phyloP scores from a whole-genome alignment of 2,329 filamentous ascomycete species.

The Plenodomus lindquistii region DNA sequence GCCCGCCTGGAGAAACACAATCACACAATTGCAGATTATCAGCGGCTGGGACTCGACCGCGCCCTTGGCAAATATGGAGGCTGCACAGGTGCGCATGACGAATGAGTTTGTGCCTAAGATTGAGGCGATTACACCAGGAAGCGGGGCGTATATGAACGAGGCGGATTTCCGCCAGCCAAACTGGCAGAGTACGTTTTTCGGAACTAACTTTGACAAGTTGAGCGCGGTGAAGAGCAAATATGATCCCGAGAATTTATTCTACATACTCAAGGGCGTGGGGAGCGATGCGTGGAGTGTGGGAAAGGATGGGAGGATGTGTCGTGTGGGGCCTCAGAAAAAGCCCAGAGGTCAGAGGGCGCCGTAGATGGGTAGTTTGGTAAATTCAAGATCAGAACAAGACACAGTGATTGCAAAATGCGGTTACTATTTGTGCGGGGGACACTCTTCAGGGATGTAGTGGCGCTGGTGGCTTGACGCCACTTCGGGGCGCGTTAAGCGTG shows the following conservation, averaged over 20 bases:
- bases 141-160: conserved; percentile 37
- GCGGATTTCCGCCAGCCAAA: conserved; percentile 29
- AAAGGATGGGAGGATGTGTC: conserved; percentile 19
- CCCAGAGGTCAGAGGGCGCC: neutral
- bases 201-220: conserved; percentile 21
- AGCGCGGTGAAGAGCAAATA: conserved; percentile 25
- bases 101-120: conserved; percentile 30
- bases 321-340: neutral
- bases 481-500: too few species aligned
- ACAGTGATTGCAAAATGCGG: too few species aligned
- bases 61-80: conserved; percentile 13
- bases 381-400: too few species aligned
- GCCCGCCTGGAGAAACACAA: conserved; percentile 27
- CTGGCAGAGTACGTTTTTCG: conserved; percentile 31
- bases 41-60: conserved; percentile 23
- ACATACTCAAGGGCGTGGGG: conserved; percentile 22
- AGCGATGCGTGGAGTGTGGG: conserved; percentile 22
- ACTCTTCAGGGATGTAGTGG: too few species aligned
- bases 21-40: conserved; percentile 24
- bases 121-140: conserved; percentile 21
- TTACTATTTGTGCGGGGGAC: too few species aligned
- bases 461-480: too few species aligned
- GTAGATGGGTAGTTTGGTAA: too few species aligned
- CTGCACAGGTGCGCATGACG: conserved; percentile 17
- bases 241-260: conserved; percentile 26